These are phyloP conservation scores for Symbiotaphrina buchneri DNA, from an alignment of 495 filamentous ascomycete species.

Conservation along the genomic window DNA sequence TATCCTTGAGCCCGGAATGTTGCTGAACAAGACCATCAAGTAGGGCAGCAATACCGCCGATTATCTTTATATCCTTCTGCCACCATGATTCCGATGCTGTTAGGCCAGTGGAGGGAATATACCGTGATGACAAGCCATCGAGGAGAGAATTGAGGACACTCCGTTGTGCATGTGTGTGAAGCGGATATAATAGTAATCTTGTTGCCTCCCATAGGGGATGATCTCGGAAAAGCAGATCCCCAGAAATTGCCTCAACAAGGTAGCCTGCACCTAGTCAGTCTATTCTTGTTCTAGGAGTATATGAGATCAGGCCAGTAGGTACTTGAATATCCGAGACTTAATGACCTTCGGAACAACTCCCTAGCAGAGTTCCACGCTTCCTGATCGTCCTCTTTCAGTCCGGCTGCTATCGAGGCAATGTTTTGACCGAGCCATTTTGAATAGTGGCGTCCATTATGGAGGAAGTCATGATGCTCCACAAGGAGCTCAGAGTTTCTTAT, in stretches of 20 bases:
- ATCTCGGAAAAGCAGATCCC: slow-evolving; percentile 19
- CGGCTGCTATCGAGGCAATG: slow-evolving; percentile 26
- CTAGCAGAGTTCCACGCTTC: slow-evolving; percentile 28
- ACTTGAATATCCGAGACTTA: slow-evolving; percentile 61
- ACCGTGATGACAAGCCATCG: slow-evolving; percentile 31
- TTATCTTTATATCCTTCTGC: slow-evolving; percentile 11
- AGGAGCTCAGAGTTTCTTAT: slow-evolving; percentile 10
- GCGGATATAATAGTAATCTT: slow-evolving; percentile 4
- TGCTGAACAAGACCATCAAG: slow-evolving; percentile 15
- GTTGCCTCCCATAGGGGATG: slow-evolving; percentile 2
- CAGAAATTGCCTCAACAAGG: slow-evolving; percentile 25
- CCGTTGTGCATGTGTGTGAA: slow-evolving; percentile 25
- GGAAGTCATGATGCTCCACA: slow-evolving; percentile 23
- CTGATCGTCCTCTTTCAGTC: slow-evolving; percentile 15
- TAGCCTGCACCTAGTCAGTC: slow-evolving; percentile 21
- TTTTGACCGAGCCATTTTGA: slow-evolving; percentile 57
- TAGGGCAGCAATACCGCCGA: slow-evolving; percentile 26
- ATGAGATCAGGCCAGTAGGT: no score
- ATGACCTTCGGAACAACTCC: slow-evolving; percentile 35
- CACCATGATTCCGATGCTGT: slow-evolving; percentile 11
- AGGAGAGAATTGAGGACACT: slow-evolving; percentile 32
- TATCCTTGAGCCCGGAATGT: slow-evolving; percentile 16
- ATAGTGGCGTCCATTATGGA: slow-evolving; percentile 41
- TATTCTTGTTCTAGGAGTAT: no score
- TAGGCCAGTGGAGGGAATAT: slow-evolving; percentile 18